Evolutionary conservation across 2,329 filamentous ascomycete genomes (phyloP), one percentile per base, ranked within the genome.

Genomic region (Diaporthe vexans): DNA sequence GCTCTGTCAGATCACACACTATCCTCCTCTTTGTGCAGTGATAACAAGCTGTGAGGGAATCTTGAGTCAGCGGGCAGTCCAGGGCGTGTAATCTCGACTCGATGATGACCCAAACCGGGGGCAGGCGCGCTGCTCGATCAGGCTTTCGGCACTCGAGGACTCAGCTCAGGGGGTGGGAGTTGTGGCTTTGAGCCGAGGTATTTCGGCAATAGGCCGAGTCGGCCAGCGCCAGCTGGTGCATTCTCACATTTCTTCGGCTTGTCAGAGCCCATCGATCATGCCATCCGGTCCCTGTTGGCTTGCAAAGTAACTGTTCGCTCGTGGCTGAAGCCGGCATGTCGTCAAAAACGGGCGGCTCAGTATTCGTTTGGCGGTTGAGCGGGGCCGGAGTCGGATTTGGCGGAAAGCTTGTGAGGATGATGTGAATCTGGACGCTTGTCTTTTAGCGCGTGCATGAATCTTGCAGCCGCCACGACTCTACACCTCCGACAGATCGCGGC

Each of bases 1-100:
- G 72, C 51, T 26, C 40, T 52, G 71, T 74, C 40, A 73, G 40
- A 48, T 75, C 74, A 58, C 74, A 75, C 17, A 75, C 67, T 54
- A 75, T 75, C 67, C 74, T 73, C 67, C 74, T 73, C 65, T 75
- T 75, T 54, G 61, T 75, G 48, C 74, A 75, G 40, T 75, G 69
- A 57, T 67, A 75, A 65, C 74, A 75, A 56, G 71, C 74, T 75
- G 33, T 35, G 52, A 13, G 29, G 24, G 3, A 8, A 46, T 7
- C 26, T 57, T 10, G 46, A 73, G 70, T 58, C 46, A 70, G 58
- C 40, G 40, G 15, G 17, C 46, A 17, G 26, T 57, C 67, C 15
- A 1, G 15, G 13, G 1, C 21, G 56, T 35, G 24, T 26, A 4
- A 58, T 29, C 10, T 51, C 29, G 54, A 21, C 24, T 40, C 35